Percentiles rank a stretch among this genome's conserved stretches.
Evolutionary conservation across 495 filamentous ascomycete species (phyloP).

Genomic region (Recurvomyces mirabilis): DNA sequence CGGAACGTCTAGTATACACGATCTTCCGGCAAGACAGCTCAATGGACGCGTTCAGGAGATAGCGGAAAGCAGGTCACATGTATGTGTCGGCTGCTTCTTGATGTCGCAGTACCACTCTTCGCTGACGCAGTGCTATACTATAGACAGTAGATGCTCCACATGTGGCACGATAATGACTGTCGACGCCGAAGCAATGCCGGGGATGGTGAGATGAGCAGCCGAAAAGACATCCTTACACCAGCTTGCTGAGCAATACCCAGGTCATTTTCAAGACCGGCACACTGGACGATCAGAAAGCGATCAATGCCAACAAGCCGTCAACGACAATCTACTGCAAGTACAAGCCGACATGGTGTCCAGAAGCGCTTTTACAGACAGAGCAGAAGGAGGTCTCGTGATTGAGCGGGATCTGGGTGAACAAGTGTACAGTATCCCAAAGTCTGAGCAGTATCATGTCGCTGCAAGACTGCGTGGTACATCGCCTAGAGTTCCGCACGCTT

Average conservation of each 20-base stretch:
- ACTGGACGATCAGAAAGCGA: conserved; percentile 7
- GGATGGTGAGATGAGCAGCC: neutral
- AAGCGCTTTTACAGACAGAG: neutral
- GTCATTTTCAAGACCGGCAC: conserved; percentile 15
- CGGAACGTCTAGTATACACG: conserved; percentile 4
- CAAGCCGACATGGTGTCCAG: conserved; percentile 9
- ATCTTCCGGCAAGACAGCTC: neutral
- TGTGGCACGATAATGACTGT: conserved; percentile 10
- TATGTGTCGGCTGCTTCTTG: too few species aligned
- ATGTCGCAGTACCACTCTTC: too few species aligned
- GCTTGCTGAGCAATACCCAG: neutral
- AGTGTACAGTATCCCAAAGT: too few species aligned
- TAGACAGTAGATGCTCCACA: conserved; percentile 4
- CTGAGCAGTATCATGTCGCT: too few species aligned
- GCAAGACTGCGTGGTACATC: too few species aligned
- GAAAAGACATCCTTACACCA: neutral
- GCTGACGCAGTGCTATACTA: too few species aligned
- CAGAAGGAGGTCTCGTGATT: conserved; percentile 10
- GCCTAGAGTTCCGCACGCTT: too few species aligned
- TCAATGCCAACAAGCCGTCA: conserved; percentile 4
- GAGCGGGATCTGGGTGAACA: too few species aligned
- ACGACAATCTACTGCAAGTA: conserved; percentile 17
- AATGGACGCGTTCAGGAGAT: conserved; percentile 11
- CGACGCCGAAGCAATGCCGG: neutral
- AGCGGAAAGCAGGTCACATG: conserved; percentile 15